Evolutionary conservation across 768 basidiomycete species (phyloP).

Genomic region (Heimioporus sp.): DNA sequence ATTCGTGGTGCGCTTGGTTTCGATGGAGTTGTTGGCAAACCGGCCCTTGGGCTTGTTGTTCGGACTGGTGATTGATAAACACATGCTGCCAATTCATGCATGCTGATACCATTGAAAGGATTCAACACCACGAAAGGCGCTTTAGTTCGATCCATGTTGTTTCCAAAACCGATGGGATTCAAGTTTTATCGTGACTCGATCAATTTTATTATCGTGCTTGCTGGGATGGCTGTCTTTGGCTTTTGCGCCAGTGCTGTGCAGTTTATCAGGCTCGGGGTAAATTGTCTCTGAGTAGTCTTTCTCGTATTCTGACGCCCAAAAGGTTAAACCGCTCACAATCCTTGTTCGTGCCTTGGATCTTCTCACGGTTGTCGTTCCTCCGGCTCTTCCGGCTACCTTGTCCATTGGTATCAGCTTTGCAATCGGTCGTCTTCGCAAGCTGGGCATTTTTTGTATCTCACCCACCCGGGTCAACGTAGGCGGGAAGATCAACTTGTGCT

Average conservation of each 20-base stretch:
- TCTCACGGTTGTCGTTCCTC: conserved; percentile 96
- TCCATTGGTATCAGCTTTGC: conserved; percentile 98
- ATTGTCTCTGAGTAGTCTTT: not conserved
- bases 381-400: conserved; percentile 93
- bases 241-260: conserved; percentile 91
- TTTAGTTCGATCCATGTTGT: conserved; percentile 94
- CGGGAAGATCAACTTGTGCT: conserved; percentile 95
- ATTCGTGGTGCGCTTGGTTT: conserved; percentile 62
- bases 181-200: conserved; percentile 96
- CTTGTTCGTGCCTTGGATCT: conserved; percentile 89
- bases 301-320: not conserved
- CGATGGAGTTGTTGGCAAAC: conserved; percentile 50
- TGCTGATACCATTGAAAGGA: conserved; percentile 41
- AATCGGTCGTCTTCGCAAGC: conserved; percentile 80
- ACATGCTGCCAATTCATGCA: not conserved
- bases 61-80: conserved; percentile 64
- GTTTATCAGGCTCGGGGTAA: conserved; percentile 86
- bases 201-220: conserved; percentile 87
- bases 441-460: conserved; percentile 93
- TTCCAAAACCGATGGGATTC: conserved; percentile 98
- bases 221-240: conserved; percentile 86
- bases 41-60: conserved; percentile 80
- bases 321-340: conserved; percentile 92
- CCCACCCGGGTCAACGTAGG: conserved; percentile 94
- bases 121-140: conserved; percentile 99